Evolutionary conservation across 2,329 filamentous ascomycete species (phyloP).

Genomic region (Apiospora sp.): DNA sequence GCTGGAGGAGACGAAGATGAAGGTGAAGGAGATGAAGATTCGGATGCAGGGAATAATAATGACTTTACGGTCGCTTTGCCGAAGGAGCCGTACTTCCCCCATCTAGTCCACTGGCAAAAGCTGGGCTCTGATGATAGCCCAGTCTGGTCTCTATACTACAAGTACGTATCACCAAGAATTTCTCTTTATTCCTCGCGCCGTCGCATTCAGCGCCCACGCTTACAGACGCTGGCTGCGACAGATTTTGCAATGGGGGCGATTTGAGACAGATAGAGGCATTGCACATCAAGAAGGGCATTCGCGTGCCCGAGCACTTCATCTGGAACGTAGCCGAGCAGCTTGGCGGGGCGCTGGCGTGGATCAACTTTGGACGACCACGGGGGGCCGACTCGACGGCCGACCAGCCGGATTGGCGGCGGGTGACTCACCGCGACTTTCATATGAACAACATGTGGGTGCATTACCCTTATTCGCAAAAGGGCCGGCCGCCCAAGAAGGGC

Average conservation of each 20-base stretch:
- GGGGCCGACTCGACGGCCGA: background rate
- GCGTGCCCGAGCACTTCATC: conserved; percentile 3
- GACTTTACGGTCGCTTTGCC: background rate
- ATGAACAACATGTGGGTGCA: background rate
- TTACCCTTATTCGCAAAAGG: background rate
- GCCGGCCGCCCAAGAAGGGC: background rate
- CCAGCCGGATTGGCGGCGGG: background rate
- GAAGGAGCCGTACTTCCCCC: background rate
- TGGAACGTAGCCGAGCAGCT: conserved; percentile 6
- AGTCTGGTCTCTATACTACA: background rate
- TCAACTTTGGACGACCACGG: background rate
- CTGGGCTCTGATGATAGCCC: background rate
- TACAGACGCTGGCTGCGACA: background rate
- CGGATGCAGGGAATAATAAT: background rate
- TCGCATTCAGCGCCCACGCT: background rate
- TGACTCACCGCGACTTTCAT: background rate
- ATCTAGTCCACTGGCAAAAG: background rate
- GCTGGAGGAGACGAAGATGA: background rate
- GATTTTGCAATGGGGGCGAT: background rate
- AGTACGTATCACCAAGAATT: background rate
- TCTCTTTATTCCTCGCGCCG: no score
- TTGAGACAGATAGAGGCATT: background rate
- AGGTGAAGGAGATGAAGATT: background rate
- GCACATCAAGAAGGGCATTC: background rate
- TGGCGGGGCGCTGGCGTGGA: background rate